Conservation (phyloP, 2,329 filamentous ascomycete genomes). For the Cladorrhinum sp. region DNA sequence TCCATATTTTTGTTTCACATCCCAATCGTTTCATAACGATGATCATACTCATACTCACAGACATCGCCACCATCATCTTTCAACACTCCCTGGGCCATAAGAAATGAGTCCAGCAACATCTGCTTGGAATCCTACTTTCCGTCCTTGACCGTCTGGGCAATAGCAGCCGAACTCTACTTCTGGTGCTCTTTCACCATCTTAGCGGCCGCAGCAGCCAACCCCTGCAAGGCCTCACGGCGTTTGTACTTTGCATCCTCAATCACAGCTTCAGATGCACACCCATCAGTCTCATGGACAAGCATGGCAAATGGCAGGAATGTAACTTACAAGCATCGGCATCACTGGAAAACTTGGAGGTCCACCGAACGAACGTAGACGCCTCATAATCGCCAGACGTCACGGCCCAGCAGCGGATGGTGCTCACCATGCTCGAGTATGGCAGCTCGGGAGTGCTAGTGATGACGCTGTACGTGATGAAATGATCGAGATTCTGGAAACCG, state of each 20-base stretch:
- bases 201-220: conserved; percentile 53
- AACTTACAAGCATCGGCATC: conserved; percentile 65
- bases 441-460: conserved; percentile 64
- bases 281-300: conserved; percentile 8
- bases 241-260: conserved; percentile 76
- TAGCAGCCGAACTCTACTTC: background rate
- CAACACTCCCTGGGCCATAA: too few relatives aligned
- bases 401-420: conserved; percentile 62
- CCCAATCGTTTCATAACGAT: too few relatives aligned
- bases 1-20: too few relatives aligned
- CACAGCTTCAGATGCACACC: conserved; percentile 48
- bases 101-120: background rate
- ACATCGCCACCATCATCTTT: too few relatives aligned
- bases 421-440: conserved; percentile 63
- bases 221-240: conserved; percentile 66
- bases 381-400: conserved; percentile 64
- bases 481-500: conserved; percentile 57
- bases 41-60: too few relatives aligned
- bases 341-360: conserved; percentile 67
- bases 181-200: conserved; percentile 30
- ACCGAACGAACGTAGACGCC: conserved; percentile 65
- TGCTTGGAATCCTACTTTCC: background rate
- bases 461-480: conserved; percentile 72
- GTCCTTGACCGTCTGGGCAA: background rate
- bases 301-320: too few relatives aligned